Evolutionary conservation across 2,329 filamentous ascomycete species (phyloP).

Genomic region (Coniochaeta prunicola): DNA sequence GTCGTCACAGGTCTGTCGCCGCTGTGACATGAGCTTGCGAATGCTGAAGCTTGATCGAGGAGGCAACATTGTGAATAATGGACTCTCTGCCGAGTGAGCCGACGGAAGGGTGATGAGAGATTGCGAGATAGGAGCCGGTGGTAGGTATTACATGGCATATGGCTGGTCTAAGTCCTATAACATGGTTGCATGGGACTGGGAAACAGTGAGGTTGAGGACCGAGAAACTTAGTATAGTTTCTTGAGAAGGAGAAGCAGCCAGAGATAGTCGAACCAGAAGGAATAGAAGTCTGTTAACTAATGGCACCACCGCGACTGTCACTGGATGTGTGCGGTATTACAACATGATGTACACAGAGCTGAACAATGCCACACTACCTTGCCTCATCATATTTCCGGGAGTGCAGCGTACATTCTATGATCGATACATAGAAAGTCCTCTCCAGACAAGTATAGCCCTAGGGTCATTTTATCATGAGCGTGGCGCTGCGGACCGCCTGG

Average conservation of each 20-base stretch:
- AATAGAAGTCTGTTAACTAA: neutral
- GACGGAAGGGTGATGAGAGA: conserved; percentile 11
- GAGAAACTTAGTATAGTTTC: neutral
- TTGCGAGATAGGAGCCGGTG: neutral
- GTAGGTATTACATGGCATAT: neutral
- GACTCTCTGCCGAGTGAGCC: neutral
- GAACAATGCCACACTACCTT: neutral
- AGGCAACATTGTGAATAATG: conserved; percentile 29
- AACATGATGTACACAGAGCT: neutral
- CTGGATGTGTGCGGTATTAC: neutral
- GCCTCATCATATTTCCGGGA: neutral
- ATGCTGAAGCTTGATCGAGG: conserved; percentile 34
- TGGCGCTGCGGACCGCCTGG: conserved; percentile 12
- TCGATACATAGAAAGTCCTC: conserved; percentile 5
- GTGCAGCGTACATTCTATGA: neutral
- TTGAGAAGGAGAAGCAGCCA: neutral
- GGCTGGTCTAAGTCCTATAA: neutral
- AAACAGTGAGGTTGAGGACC: neutral
- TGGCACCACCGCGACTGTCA: neutral
- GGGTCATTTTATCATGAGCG: conserved; percentile 9
- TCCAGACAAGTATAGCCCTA: conserved; percentile 7
- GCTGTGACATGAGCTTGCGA: conserved; percentile 32
- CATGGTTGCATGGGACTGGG: neutral
- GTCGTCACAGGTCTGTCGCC: conserved; percentile 13
- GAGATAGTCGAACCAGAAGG: neutral